Evolutionary conservation across 768 basidiomycete species (phyloP), one percentile per base, ranked within the genome.

Genomic region (Symmetrospora coprosmae): DNA sequence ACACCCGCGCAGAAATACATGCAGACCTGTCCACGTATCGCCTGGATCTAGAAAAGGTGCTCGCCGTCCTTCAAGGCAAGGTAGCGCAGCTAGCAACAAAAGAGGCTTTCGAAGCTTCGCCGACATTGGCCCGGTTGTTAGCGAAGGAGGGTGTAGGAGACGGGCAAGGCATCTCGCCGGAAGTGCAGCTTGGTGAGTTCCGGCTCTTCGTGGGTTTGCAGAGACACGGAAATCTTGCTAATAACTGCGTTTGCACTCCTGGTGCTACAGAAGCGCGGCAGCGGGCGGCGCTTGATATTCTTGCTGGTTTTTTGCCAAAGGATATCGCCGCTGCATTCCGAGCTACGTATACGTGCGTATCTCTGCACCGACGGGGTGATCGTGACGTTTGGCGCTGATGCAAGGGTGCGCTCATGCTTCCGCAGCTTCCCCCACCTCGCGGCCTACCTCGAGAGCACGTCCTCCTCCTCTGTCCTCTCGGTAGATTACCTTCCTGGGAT

Each of bases 81-180:
- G 43, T 58, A 7, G 31, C 33, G 21, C 27, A 34, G 21, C 43
- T 58, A 21, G 31, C 38, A 14, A 30, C 21, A 43, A 46, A 4
- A 23, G 55, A 58, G 46, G 43, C 27, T 2, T 58, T 58, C 34
- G 23, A 25, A 7, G 27, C 39, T 31, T 31, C 55, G 37, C 23
- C 41, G 17, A 34, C 55, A 4, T 21, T 58, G 19, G 17, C 30
- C 23, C 23, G 55, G 2, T 19, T 45, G 19, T 33, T 58, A 25
- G 55, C 55, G 8, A 58, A 58, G 25, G 55, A 58, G 28, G 55
- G 55, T 17, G 43, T 58, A 25, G 40, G 13, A n/a, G 41, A 47
- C 4, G 11, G 39, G 7, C 14, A 9, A 46, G 55, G 55, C 5
- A 33, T 23, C 2, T 4, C 23, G 8, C 28, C 28, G 31, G 30